Evolutionary conservation across 805 yeast genomes (phyloP).

Genomic region (Candida boidinii): DNA sequence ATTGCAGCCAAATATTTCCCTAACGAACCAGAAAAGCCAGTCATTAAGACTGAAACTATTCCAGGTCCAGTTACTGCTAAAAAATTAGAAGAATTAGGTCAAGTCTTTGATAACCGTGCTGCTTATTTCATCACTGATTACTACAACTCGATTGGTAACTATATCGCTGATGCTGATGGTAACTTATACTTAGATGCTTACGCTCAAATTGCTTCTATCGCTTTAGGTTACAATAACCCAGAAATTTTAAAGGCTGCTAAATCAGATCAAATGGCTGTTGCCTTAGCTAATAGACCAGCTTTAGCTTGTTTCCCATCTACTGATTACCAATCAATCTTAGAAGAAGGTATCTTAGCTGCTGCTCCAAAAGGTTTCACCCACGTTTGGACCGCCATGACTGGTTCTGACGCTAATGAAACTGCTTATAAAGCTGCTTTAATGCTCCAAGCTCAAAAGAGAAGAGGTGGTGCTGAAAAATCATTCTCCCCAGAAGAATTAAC

Average conservation of each 20-base stretch:
- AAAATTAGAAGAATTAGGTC: conserved; percentile 43
- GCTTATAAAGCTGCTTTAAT: conserved; percentile 87
- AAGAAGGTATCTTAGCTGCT: conserved; percentile 54
- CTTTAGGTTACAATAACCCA: conserved; percentile 83
- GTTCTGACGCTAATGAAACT: conserved; percentile 83
- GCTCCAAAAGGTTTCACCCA: conserved; percentile 74
- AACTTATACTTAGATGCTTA: conserved; percentile 66
- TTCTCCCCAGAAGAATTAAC: conserved; percentile 63
- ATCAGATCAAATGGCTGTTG: conserved; percentile 61
- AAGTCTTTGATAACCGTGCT: conserved; percentile 64
- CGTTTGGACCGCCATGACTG: conserved; percentile 76
- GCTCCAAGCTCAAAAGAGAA: conserved; percentile 61
- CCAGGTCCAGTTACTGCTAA: conserved; percentile 72
- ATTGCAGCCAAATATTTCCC: conserved; percentile 60
- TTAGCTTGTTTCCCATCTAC: conserved; percentile 72
- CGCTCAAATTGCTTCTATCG: conserved; percentile 79
- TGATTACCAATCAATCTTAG: conserved; percentile 41
- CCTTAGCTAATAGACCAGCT: conserved; percentile 78
- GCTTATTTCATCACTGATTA: conserved; percentile 73
- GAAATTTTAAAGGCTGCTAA: conserved; percentile 59
- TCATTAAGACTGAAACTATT: conserved; percentile 43
- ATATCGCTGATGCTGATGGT: conserved; percentile 74
- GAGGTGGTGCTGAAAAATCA: conserved; percentile 47
- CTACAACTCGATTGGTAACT: conserved; percentile 68
- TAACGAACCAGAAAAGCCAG: conserved; percentile 69